Evolutionary conservation across 2,329 filamentous ascomycete species (phyloP), one percentile per base, ranked within the genome.

Genomic region (Coniochaeta sp.): DNA sequence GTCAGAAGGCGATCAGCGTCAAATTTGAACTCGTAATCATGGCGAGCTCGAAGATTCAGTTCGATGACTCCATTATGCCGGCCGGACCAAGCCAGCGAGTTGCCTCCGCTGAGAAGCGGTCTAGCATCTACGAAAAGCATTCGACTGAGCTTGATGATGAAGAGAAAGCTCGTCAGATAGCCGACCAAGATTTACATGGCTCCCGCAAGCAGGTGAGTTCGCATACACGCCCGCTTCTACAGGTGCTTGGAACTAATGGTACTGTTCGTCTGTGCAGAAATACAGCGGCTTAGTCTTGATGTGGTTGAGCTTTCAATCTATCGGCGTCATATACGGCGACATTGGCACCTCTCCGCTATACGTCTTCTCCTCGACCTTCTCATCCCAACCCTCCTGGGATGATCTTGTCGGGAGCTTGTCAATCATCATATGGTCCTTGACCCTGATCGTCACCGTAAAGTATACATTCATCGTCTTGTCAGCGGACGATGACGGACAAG

Each of bases 401-500:
- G 83, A 88, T 64, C 75, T 90, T 2, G 75, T 89, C 55, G 84
- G 87, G 55, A 86, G 83, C 0, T 74, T 89, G 1, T 89, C 87
- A 2, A 79, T 90, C 50, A 83, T 90, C 62, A 81, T 90, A 54
- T 90, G 87, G 87, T 82, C 85, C 0, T 72, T 90, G 40, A 87
- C 84, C 26, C 73, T 89, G 62, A 88, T 89, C 73, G 86, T 90
- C 44, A 88, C 85, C 0, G 65, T 88, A 61, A 90, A 90, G 73
- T 90, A 90, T 67, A 77, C 86, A 47, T 76, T 88, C 62, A 82
- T 90, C 67, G 81, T 90, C 38, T 72, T 90, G 4, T 76, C 75
- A 38, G 87, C 87, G 58, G 87, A 89, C 69, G 86, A 90, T 62
- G 86, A 89, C 67, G 87, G 87, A 52, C 86, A 90, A 67, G 87